Percentiles rank a stretch among this genome's conserved stretches.
Conservation (phyloP, 306 rosid species). For the Cyamopsis tetragonoloba region DNA sequence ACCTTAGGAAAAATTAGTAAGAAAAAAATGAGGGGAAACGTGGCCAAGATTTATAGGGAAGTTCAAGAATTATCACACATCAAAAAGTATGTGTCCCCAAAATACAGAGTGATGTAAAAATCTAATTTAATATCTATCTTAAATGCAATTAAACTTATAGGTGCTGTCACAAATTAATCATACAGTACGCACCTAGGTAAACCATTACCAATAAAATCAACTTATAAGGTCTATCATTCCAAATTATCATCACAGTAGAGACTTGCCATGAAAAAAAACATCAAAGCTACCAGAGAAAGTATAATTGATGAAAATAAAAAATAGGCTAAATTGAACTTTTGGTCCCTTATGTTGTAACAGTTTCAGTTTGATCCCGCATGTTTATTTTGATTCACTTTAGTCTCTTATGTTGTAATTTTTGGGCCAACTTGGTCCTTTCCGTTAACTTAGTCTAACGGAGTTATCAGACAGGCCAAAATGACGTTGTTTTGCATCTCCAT, state of each 20-base stretch:
- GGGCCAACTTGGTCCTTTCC: too few species aligned
- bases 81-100: background rate
- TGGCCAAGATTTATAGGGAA: background rate
- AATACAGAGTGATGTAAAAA: background rate
- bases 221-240: background rate
- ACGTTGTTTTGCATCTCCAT: too few species aligned
- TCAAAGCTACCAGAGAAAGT: background rate
- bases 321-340: too few species aligned
- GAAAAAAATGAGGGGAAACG: background rate
- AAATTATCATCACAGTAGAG: background rate
- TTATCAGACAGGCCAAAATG: too few species aligned
- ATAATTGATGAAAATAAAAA: background rate
- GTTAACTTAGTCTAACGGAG: too few species aligned
- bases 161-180: slow-evolving; percentile 20
- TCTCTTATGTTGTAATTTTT: too few species aligned
- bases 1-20: background rate
- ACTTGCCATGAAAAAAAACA: background rate
- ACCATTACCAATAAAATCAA: slow-evolving; percentile 17
- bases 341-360: too few species aligned
- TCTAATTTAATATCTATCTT: background rate
- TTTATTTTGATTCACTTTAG: too few species aligned
- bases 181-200: background rate
- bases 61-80: slow-evolving; percentile 3
- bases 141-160: background rate
- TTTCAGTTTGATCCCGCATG: too few species aligned